Base-by-base conservation (phyloP, 306 rosid genomes). In the Chamaecrista fasciculata region DNA sequence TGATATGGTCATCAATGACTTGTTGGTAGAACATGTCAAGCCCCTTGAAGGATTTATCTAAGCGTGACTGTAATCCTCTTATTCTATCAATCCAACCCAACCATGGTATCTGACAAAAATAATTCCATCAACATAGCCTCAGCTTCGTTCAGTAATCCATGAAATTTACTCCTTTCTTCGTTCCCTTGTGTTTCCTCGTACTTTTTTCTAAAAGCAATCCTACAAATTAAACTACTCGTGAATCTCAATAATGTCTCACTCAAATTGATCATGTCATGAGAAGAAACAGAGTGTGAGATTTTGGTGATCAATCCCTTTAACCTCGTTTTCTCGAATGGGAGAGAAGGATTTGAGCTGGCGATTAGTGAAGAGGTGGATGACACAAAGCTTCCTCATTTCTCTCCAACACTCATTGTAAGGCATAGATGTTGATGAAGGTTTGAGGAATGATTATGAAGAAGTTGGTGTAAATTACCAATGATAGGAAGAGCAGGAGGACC, bases 401-500 rank as follows among this genome's bases (percentile, higher is more conserved):
- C 83, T 75, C 85, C 81, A 89, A 23, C 75, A 76, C 1, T 84
- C 84, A 1, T 80, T 26, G 11, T 76, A 82, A 1, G 87, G 91
- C 66, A 62, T 44, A 83, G 55, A 36, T 63, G 67, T 8, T 39
- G 52, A 48, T 85, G 86, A 9, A 62, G 75, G 15, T 51, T 34
- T 55, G 74, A 68, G 20, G n/a, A n/a, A n/a, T n/a, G n/a, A n/a
- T 11, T 14, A 12, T 74, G 62, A 58, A n/a, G n/a, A n/a, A 87
- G 58, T 0, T 66, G 89, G 81, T 81, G 91, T 0, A 88, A 62
- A 61, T 88, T 84, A 2, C 91, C 91, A 0, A 85, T 75, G 12
- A 85, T 19, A 11, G 95, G 95, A 73, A 88, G 86, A 8, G 59
- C 66, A 3, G 53, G 69, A 50, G 95, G 95, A 24, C 83, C 72